Conservation (phyloP, 2,329 filamentous ascomycete genomes). For the Trichoderma asperellum region DNA sequence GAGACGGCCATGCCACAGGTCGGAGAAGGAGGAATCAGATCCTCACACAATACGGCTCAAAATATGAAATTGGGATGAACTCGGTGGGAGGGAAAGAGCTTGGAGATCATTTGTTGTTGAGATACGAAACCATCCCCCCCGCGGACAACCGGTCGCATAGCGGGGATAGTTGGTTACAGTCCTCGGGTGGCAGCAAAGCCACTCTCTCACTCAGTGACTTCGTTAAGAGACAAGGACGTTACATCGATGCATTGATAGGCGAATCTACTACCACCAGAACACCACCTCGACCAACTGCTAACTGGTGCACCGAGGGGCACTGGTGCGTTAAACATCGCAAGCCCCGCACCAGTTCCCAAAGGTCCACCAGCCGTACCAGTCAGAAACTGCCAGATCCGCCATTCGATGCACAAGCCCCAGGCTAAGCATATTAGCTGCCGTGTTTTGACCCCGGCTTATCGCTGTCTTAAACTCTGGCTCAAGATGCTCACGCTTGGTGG, state of each 20-base stretch:
- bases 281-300: neutral
- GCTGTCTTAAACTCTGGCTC: conserved; percentile 3
- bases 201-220: neutral
- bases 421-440: conserved; percentile 14
- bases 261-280: neutral
- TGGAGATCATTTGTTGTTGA: neutral
- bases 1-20: conserved; percentile 41
- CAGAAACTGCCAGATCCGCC: conserved; percentile 14
- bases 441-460: conserved; percentile 17
- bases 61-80: neutral
- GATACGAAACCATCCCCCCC: neutral
- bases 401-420: neutral
- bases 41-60: neutral
- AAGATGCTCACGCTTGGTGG: conserved; percentile 11
- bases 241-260: conserved; percentile 8
- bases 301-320: neutral
- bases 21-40: neutral
- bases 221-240: conserved; percentile 5
- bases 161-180: neutral
- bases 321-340: conserved; percentile 4
- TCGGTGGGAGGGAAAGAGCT: neutral
- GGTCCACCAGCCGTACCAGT: conserved; percentile 20
- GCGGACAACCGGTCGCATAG: neutral
- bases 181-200: neutral
- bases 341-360: conserved; percentile 23